These are phyloP conservation scores for Combretum micranthum DNA, from an alignment of 345 rosid genomes.

Conservation along the genomic window DNA sequence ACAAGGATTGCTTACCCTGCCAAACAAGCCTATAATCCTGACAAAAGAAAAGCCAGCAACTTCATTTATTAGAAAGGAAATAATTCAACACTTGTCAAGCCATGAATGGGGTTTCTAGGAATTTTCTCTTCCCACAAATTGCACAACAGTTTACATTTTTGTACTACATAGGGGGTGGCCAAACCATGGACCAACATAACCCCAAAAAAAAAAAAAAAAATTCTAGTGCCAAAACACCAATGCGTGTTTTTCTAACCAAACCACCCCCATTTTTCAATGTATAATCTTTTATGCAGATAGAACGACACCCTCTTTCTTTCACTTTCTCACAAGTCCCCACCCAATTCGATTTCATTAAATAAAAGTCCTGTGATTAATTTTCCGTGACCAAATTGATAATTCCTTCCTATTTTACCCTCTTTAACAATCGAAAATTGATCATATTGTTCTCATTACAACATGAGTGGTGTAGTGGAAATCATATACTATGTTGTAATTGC, in stretches of 20 bases:
- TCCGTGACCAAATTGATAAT: neutral
- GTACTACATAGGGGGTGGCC: constrained; percentile 8
- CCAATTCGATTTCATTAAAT: constrained; percentile 5
- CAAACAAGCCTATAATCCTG: no score
- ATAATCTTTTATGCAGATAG: neutral
- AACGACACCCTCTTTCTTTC: no score
- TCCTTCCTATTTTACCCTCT: constrained; percentile 1
- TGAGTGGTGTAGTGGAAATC: constrained; percentile 33
- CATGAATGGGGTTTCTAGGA: no score
- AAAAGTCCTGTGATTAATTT: neutral
- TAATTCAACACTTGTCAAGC: neutral
- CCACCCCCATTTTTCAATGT: constrained; percentile 18
- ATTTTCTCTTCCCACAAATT: no score
- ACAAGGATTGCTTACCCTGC: no score
- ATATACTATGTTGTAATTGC: constrained; percentile 41
- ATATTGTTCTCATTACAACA: constrained; percentile 8
- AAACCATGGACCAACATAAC: constrained; percentile 9
- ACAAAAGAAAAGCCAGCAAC: no score
- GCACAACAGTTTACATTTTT: no score
- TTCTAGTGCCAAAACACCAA: neutral
- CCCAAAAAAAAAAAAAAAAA: neutral
- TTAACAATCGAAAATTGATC: neutral
- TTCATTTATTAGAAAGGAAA: no score
- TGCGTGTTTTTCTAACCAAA: constrained; percentile 6
- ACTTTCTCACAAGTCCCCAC: constrained; percentile 2